Evolutionary conservation across 2,329 filamentous ascomycete genomes (phyloP).

Genomic region (Aspergillus melleus): DNA sequence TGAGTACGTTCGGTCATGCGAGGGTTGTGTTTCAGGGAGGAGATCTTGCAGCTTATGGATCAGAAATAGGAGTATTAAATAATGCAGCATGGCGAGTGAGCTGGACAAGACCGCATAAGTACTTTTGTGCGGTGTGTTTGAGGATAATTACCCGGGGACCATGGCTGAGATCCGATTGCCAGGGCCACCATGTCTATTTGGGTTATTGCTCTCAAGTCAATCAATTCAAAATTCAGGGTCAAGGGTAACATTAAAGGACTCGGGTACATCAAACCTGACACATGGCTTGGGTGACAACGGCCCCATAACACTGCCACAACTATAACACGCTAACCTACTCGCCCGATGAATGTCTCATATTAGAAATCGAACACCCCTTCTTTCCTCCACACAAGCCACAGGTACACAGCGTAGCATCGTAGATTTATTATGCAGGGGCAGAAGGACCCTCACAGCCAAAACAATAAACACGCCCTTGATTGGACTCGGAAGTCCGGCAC

Average conservation of each 20-base stretch:
- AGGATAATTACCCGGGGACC: no score
- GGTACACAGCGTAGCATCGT: not conserved
- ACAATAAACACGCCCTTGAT: not conserved
- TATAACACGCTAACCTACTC: not conserved
- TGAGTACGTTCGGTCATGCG: no score
- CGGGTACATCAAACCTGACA: not conserved
- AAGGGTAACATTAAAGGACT: not conserved
- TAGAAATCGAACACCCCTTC: not conserved
- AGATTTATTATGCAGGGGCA: not conserved
- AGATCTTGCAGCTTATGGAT: no score
- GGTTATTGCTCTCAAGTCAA: no score
- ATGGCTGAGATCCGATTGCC: not conserved
- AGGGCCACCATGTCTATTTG: not conserved
- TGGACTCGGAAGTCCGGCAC: not conserved
- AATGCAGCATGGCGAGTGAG: no score
- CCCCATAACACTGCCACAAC: not conserved
- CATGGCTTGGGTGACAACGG: not conserved
- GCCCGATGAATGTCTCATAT: not conserved
- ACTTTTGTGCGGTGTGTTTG: no score
- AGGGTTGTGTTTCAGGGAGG: no score
- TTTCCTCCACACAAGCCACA: not conserved
- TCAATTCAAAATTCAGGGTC: no score
- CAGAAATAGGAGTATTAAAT: no score
- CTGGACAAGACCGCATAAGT: no score
- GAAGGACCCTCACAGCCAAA: not conserved